Conservation (phyloP, 805 yeast species). For the Wickerhamiella spandovensis region DNA sequence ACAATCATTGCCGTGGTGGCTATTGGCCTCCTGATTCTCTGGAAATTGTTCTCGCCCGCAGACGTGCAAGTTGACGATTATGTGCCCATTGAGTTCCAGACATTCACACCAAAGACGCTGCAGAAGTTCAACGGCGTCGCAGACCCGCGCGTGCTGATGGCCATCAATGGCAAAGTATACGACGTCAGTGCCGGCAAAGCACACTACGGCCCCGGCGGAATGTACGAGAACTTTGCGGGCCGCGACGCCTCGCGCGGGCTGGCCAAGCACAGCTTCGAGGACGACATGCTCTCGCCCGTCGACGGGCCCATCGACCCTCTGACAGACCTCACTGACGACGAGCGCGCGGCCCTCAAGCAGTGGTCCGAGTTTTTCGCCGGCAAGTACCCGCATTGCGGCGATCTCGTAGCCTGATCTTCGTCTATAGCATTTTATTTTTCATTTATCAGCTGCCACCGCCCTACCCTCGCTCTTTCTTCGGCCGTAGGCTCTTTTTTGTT, state of each 20-base stretch:
- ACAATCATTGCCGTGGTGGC: background rate
- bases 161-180: constrained; percentile 73
- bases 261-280: constrained; percentile 76
- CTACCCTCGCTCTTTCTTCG: too few species aligned
- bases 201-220: constrained; percentile 94
- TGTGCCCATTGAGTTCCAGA: constrained; percentile 22
- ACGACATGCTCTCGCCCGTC: constrained; percentile 47
- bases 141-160: constrained; percentile 67
- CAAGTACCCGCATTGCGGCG: constrained; percentile 75
- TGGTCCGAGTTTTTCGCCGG: constrained; percentile 77
- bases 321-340: constrained; percentile 44
- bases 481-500: background rate
- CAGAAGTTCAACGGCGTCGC: constrained; percentile 70
- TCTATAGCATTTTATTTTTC: background rate
- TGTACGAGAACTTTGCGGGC: constrained; percentile 89
- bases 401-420: constrained; percentile 28
- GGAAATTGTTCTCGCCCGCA: background rate
- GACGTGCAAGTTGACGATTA: constrained; percentile 1
- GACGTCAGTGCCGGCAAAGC: constrained; percentile 70
- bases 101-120: constrained; percentile 62
- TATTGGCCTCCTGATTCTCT: constrained; percentile 3
- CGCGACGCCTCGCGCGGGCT: constrained; percentile 90
- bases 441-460: too few species aligned
- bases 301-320: constrained; percentile 70
- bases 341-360: constrained; percentile 53